Percentiles rank a stretch among this genome's conserved stretches.
phyloP scores from a whole-genome alignment of 345 rosid genomes.

The Brassica incana region DNA sequence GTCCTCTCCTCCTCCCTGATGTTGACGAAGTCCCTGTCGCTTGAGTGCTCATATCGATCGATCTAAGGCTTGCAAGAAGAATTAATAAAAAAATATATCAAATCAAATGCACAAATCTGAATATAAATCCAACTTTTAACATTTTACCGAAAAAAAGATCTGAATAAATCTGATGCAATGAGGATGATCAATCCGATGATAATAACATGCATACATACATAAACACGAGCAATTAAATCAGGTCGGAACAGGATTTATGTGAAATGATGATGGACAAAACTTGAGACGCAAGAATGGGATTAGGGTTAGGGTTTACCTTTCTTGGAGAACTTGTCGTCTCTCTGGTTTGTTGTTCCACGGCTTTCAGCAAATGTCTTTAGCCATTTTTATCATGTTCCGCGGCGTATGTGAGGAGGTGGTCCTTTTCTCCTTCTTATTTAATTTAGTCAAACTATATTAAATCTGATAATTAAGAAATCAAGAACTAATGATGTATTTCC shows the following conservation, averaged over 20 bases:
- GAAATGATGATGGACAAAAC: background rate
- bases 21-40: conserved; percentile 47
- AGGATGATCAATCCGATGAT: background rate
- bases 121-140: background rate
- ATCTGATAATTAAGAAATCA: background rate
- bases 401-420: background rate
- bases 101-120: conserved; percentile 10
- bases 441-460: background rate
- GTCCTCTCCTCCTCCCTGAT: conserved; percentile 53
- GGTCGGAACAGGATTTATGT: background rate
- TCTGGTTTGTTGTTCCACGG: background rate
- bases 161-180: background rate
- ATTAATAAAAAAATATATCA: background rate
- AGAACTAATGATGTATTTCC: background rate
- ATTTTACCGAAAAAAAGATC: background rate
- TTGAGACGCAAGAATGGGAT: background rate
- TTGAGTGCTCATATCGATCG: conserved; percentile 58
- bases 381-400: background rate
- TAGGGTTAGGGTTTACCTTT: background rate
- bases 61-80: background rate
- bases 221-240: background rate
- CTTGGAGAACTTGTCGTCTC: background rate
- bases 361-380: background rate
- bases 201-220: background rate
- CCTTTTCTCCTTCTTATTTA: background rate